Base-by-base conservation (phyloP, 306 rosid species). In the Fragaria vesca region DNA sequence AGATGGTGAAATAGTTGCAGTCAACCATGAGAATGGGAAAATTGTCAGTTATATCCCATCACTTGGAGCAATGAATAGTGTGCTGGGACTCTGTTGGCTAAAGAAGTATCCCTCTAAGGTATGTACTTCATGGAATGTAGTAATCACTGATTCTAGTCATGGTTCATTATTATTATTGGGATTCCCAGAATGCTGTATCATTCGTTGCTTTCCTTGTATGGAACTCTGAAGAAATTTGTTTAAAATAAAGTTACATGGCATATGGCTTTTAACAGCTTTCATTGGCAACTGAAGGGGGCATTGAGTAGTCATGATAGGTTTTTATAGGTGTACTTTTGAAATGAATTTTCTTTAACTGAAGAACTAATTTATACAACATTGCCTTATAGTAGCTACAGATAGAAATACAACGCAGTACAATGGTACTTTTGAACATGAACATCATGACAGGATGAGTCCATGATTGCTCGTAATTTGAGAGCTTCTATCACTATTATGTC, bases 51-150 rank as follows among this genome's bases (percentile, higher is more conserved):
- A 90, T 79, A 90, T 90, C 72, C 92, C 91, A 26, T 87, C 97
- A 75, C 86, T 83, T 76, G 97, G 97, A 73, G 92, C 88, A 81
- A 90, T 90, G 97, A 89, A 85, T 79, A 90, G 91, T 81, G 97
- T 92, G 51, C 80, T 92, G 74, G 96, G 97, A 66, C 96, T 92
- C 72, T 87, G 92, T 81, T 92, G 97, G 97, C 97, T 92, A 79
- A 92, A 90, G 82, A 90, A 86, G 75, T 79, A 86, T 87, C 96
- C 97, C 62, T 89, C 96, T 0, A 92, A 90, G 97, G 96, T 90
- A 87, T 74, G 81, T 78, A 58, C 54, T 77, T 43, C 66, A 58
- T 67, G 63, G 67, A 72, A 84, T 75, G 68, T 45, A 36, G 40
- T 63, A 47, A 26, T 26, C 15, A 18, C 17, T 17, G 36, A 69